phyloP scores from a whole-genome alignment of 2,329 filamentous ascomycete species.

The Xylariaceae sp. region DNA sequence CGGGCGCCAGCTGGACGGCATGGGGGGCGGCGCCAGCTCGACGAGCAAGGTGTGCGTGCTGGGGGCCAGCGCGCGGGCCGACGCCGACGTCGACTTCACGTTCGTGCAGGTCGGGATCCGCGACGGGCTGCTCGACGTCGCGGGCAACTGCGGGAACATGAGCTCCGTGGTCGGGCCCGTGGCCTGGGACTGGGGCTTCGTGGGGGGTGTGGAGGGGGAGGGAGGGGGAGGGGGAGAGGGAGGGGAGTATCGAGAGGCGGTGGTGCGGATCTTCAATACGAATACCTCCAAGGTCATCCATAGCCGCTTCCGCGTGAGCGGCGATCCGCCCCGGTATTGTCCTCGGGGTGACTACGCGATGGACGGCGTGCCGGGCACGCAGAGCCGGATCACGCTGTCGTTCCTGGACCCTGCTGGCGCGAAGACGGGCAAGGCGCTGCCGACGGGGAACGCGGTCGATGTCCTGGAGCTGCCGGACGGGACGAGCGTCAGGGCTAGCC shows the following conservation, averaged over 20 bases:
- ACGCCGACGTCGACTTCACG: conserved; percentile 25
- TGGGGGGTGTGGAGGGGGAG: conserved; percentile 19
- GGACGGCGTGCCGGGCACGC: conserved; percentile 35
- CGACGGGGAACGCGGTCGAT: conserved; percentile 34
- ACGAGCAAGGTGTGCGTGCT: conserved; percentile 66
- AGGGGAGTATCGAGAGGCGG: conserved; percentile 6
- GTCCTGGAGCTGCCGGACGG: conserved; percentile 24
- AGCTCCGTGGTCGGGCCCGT: conserved; percentile 52
- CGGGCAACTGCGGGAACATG: conserved; percentile 61
- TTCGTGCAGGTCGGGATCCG: conserved; percentile 50
- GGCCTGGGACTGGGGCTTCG: conserved; percentile 46
- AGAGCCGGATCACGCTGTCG: conserved; percentile 30
- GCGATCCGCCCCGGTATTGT: conserved; percentile 20
- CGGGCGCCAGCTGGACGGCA: conserved; percentile 67
- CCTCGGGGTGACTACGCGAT: conserved; percentile 32
- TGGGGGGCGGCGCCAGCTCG: conserved; percentile 62
- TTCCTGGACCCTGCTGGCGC: conserved; percentile 37
- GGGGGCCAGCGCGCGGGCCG: conserved; percentile 38
- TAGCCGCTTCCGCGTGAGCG: conserved; percentile 31
- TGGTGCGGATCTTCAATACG: conserved; percentile 28
- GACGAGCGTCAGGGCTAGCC: conserved; percentile 27
- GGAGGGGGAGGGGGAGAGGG: background rate
- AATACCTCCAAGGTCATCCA: conserved; percentile 31
- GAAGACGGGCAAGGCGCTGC: conserved; percentile 25
- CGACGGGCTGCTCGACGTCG: conserved; percentile 40